Evolutionary conservation across 2,329 filamentous ascomycete genomes (phyloP).

Genomic region (Penicillium frequentans): DNA sequence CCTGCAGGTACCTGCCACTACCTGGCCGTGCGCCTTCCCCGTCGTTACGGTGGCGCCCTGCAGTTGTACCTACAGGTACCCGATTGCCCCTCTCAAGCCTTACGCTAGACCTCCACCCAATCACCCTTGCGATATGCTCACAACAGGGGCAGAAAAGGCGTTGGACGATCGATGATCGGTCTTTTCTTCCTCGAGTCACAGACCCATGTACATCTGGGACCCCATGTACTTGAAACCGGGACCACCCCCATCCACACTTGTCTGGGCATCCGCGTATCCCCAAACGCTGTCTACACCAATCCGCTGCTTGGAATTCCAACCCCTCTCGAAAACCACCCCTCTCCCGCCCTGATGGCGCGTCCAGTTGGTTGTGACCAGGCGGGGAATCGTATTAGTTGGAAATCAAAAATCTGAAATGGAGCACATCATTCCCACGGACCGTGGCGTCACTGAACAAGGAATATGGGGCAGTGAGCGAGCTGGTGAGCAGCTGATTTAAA

Average conservation of each 20-base stretch:
- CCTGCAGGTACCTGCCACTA: conserved; percentile 28
- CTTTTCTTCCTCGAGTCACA: neutral
- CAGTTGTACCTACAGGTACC: conserved; percentile 27
- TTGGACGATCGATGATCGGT: neutral
- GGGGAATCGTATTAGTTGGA: neutral
- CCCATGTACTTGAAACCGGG: neutral
- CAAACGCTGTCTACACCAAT: neutral
- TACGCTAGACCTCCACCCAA: neutral
- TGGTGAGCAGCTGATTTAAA: neutral
- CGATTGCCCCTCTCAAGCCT: conserved; percentile 7
- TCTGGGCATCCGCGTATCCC: neutral
- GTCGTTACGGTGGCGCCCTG: conserved; percentile 16
- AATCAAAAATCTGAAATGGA: neutral
- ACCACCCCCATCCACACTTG: neutral
- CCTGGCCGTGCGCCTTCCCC: conserved; percentile 14
- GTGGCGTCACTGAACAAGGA: conserved; percentile 2
- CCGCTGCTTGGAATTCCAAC: neutral
- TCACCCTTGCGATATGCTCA: too few relatives aligned
- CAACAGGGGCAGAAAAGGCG: neutral
- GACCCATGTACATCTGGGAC: neutral
- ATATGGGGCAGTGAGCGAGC: neutral
- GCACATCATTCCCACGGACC: conserved; percentile 3
- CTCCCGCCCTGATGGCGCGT: neutral
- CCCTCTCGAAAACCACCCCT: neutral
- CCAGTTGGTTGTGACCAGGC: neutral